Base-by-base conservation (phyloP, 345 rosid species). In the Ceriops zippeliana region DNA sequence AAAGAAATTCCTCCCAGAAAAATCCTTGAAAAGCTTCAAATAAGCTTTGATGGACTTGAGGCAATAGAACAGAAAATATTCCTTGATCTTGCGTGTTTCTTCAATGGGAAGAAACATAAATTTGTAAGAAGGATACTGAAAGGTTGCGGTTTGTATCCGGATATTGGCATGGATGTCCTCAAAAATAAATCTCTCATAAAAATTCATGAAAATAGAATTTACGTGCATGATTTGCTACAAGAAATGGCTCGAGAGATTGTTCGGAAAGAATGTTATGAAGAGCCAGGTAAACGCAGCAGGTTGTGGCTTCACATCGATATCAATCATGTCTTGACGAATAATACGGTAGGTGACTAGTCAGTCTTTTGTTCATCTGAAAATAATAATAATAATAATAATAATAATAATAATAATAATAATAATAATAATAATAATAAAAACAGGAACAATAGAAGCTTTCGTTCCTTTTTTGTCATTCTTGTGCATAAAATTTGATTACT, bases 11-110 rank as follows among this genome's bases (percentile, higher is more conserved):
- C 42, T 37, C 17, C 38, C 8, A 13, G 53, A 52, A 60, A 62
- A 0, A 68, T 63, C 31, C 72, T 67, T 17, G 52, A 34, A 11
- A 58, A 16, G n/a, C 63, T 76, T 11, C 35, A 54, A 54, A 71
- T 68, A 57, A 76, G 76, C 42, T 76, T 61, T 54, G 76, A 76
- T 62, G 22, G 70, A 16, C 67, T 76, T 35, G 73, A 62, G 11
- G 59, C 58, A 7, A 21, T 53, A 1, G 73, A 67, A 20, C 58
- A 76, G 58, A 32, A 15, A 22, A 42, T 76, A 31, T 71, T 76
- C 57, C 80, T 76, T 35, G 80, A 76, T 17, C 72, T 76, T 54
- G 76, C 76, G 5, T 72, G 80, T 54, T 72, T 76, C 57, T 76
- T 76, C 56, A 59, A 63, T 52, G 57, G 62, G 49, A 15, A 63